Base-by-base conservation (phyloP, 2,329 filamentous ascomycete species). In the Fonsecaea erecta region DNA sequence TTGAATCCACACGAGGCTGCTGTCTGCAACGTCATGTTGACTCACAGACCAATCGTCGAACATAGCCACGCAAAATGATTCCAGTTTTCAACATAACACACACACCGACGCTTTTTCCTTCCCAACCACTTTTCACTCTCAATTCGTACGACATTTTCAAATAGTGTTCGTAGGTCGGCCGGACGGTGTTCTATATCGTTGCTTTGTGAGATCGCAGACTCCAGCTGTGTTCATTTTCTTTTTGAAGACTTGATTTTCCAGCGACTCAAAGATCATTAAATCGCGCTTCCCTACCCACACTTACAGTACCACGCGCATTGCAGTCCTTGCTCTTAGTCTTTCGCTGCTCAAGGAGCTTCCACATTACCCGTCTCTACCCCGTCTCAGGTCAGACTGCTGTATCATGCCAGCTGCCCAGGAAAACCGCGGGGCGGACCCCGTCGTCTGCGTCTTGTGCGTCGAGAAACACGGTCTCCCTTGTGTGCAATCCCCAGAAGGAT, bases 361-460 rank as follows among this genome's bases (percentile, higher is more conserved):
- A 8, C 34, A 14, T 53, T 48, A 21, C 21, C 21, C 43, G 14
- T 48, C 43, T 48, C 43, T 12, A n/a, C 14, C 52, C n/a, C 26
- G 7, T 52, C 6, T 60, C 43, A 16, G 35, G 9, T 56, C 60
- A 35, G 11, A 16, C 28, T 28, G 18, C 35, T 21, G 6, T 16
- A 51, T 52, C 24, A 62, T 62, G 62, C 28, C 59, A 24, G 30
- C 62, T 11, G 26, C 63, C 28, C 92, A 96, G 72, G 85, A 88
- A 11, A 84, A 91, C 72, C 11, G 21, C 4, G 92, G 18, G 69
- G 73, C 63, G 83, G 74, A 75, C 8, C 81, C 90, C 65, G 91
- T 91, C 70, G 90, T 97, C 76, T 96, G 92, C 77, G 94, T 98
- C 71, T 98, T 97, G 86, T 88, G 81, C 75, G 82, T 75, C 51